Percentiles rank a stretch among this genome's conserved stretches.
Conservation (phyloP, 805 yeast species). For the Teunomyces panamensis region DNA sequence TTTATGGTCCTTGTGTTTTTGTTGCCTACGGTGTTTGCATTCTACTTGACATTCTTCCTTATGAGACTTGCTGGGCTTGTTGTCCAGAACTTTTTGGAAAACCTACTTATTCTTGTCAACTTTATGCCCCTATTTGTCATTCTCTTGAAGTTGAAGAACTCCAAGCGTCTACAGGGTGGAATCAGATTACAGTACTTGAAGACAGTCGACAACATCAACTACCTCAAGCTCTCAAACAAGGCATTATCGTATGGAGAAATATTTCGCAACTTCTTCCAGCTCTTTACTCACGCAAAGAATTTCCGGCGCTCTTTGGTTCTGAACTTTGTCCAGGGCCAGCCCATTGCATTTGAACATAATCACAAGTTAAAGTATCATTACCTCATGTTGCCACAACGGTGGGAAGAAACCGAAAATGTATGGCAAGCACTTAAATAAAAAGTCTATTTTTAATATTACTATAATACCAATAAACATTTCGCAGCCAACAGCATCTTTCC, state of each 20-base stretch:
- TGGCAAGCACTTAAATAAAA: neutral
- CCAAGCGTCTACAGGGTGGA: constrained; percentile 59
- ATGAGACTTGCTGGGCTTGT: constrained; percentile 52
- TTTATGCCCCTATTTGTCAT: constrained; percentile 86
- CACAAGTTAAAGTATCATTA: constrained; percentile 27
- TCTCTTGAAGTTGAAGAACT: constrained; percentile 74
- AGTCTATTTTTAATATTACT: neutral
- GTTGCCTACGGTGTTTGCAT: constrained; percentile 84
- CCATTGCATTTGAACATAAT: constrained; percentile 22
- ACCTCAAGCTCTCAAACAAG: constrained; percentile 32
- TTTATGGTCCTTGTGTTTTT: constrained; percentile 78
- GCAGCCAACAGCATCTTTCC: neutral
- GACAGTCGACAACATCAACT: constrained; percentile 16
- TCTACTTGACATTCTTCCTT: constrained; percentile 70
- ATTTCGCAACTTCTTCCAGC: constrained; percentile 25
- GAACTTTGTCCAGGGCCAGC: constrained; percentile 26
- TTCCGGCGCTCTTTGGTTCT: constrained; percentile 20
- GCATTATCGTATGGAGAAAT: constrained; percentile 37
- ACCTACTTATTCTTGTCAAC: constrained; percentile 62
- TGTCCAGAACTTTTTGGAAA: constrained; percentile 52
- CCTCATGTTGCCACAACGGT: constrained; percentile 35
- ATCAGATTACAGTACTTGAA: constrained; percentile 30
- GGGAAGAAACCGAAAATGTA: constrained; percentile 14
- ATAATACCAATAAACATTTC: neutral
- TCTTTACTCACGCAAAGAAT: constrained; percentile 28